A percentile compares a stretch with the other conserved stretches of the same genome.
These are phyloP conservation scores for Apiospora pterosperma DNA, from an alignment of 2,329 filamentous ascomycete genomes.

Conservation along the genomic window DNA sequence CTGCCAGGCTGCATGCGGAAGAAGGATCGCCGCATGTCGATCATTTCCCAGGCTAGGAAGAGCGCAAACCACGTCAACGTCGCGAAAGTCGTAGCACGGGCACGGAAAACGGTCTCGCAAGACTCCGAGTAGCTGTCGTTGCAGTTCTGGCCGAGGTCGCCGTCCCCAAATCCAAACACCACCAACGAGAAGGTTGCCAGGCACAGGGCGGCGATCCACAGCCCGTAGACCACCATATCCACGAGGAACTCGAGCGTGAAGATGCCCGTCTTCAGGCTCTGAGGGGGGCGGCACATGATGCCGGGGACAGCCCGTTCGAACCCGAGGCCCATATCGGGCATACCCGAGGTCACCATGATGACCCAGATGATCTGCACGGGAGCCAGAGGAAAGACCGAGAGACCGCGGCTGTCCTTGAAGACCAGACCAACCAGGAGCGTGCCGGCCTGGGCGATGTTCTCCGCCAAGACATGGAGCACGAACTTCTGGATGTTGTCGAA, in stretches of 20 bases:
- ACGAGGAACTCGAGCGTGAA: conserved; percentile 64
- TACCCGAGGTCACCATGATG: conserved; percentile 73
- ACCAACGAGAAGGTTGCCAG: conserved; percentile 62
- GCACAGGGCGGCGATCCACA: conserved; percentile 65
- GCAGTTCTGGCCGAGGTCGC: conserved; percentile 54
- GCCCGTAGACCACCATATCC: conserved; percentile 65
- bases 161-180: conserved; percentile 56
- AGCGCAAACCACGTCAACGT: conserved; percentile 74
- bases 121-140: conserved; percentile 52
- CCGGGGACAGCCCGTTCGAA: conserved; percentile 69
- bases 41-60: conserved; percentile 77
- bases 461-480: conserved; percentile 64
- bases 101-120: conserved; percentile 66
- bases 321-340: conserved; percentile 75
- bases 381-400: conserved; percentile 71
- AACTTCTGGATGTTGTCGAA: conserved; percentile 77
- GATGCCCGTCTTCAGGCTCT: conserved; percentile 57
- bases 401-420: conserved; percentile 62
- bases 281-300: conserved; percentile 66
- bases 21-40: conserved; percentile 68
- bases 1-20: conserved; percentile 68
- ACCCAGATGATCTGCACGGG: conserved; percentile 81
- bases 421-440: conserved; percentile 67
- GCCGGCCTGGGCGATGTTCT: conserved; percentile 69
- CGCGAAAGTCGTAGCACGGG: conserved; percentile 70